These are phyloP conservation scores for Biancaea sappan DNA, from an alignment of 306 rosid genomes.

Conservation along the genomic window DNA sequence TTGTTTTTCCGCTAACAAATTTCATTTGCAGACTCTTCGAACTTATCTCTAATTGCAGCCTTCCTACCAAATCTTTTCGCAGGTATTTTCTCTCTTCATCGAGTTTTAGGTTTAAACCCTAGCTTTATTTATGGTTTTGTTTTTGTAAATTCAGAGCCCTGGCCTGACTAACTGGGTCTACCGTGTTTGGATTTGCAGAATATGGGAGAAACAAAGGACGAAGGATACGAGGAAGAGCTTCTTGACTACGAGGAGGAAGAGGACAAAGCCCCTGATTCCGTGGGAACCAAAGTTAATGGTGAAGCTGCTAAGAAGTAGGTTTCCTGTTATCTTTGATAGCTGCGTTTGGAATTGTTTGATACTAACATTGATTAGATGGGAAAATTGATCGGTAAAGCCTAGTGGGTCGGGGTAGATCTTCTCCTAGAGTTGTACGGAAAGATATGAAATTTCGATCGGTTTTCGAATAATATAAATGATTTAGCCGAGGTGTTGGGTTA, in stretches of 20 bases:
- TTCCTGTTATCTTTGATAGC: not conserved
- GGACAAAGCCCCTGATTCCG: conserved; percentile 74
- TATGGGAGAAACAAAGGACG: conserved; percentile 85
- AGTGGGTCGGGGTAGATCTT: not conserved
- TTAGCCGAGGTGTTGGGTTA: not conserved
- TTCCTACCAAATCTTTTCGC: conserved; percentile 21
- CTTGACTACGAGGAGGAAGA: conserved; percentile 87
- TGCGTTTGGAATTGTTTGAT: not conserved
- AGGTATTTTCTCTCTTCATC: conserved; percentile 36
- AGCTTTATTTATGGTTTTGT: not conserved
- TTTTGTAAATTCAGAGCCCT: not conserved
- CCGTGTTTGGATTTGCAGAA: conserved; percentile 34
- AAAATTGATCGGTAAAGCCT: not conserved
- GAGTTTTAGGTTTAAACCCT: conserved; percentile 37
- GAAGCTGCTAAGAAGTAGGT: conserved; percentile 74
- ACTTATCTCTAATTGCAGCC: conserved; percentile 31
- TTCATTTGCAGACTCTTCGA: conserved; percentile 71
- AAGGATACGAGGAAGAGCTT: conserved; percentile 82
- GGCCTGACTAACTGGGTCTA: not conserved
- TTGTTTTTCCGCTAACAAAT: conserved; percentile 57
- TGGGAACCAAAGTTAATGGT: conserved; percentile 71
- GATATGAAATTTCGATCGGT: not conserved
- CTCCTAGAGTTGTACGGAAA: not conserved
- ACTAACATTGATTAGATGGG: not conserved
- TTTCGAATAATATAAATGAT: not conserved